Evolutionary conservation across 2,329 filamentous ascomycete genomes (phyloP).

Genomic region (Cadophora malorum): DNA sequence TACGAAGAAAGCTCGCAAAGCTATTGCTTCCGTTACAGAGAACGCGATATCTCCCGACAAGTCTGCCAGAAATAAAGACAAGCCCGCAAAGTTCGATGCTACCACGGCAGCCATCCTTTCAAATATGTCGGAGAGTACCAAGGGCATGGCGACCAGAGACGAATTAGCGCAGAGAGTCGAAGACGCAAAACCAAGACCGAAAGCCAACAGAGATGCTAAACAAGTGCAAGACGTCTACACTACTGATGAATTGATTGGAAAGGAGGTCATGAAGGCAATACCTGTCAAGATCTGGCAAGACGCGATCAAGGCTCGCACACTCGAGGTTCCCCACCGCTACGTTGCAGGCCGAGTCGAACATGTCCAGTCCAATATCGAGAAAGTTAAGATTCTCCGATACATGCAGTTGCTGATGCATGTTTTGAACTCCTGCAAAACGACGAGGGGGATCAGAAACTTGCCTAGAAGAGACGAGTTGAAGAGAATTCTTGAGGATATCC

Average conservation of each 20-base stretch:
- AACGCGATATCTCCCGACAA: slow-evolving; percentile 65
- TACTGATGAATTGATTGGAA: slow-evolving; percentile 68
- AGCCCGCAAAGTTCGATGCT: slow-evolving; percentile 58
- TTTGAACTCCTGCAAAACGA: slow-evolving; percentile 54
- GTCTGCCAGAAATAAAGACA: slow-evolving; percentile 48
- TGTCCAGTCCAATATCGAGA: slow-evolving; percentile 57
- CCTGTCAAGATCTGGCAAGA: slow-evolving; percentile 79
- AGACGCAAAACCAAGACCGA: slow-evolving; percentile 74
- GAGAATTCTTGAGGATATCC: slow-evolving; percentile 61
- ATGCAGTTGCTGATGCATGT: slow-evolving; percentile 63
- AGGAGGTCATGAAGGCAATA: slow-evolving; percentile 69
- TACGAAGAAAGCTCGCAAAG: slow-evolving; percentile 85
- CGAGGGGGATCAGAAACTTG: slow-evolving; percentile 54
- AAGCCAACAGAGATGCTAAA: slow-evolving; percentile 69
- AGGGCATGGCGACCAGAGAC: slow-evolving; percentile 70
- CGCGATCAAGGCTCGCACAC: slow-evolving; percentile 62
- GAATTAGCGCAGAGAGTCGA: slow-evolving; percentile 70
- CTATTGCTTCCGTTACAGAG: slow-evolving; percentile 69
- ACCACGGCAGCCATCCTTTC: slow-evolving; percentile 66
- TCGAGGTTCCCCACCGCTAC: slow-evolving; percentile 65
- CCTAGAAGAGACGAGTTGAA: slow-evolving; percentile 68
- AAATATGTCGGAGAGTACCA: slow-evolving; percentile 65
- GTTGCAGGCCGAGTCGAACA: slow-evolving; percentile 65
- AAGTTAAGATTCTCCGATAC: slow-evolving; percentile 66
- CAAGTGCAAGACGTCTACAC: slow-evolving; percentile 77